phyloP scores from a whole-genome alignment of 768 basidiomycete genomes.

The Tylopilus felleus region DNA sequence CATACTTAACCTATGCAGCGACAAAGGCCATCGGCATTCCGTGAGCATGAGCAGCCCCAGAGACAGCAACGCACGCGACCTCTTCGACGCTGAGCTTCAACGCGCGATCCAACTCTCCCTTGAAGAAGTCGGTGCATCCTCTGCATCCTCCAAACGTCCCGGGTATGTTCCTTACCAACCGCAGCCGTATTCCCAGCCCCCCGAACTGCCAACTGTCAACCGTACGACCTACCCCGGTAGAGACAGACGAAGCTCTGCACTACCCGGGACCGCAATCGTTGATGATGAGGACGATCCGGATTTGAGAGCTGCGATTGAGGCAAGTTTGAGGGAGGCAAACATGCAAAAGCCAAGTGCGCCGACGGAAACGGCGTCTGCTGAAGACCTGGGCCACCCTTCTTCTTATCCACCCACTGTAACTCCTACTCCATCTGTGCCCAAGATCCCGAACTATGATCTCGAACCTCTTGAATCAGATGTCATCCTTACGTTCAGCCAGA shows the following conservation, averaged over 20 bases:
- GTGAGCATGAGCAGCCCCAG: conserved; percentile 52
- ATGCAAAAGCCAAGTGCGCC: conserved; percentile 81
- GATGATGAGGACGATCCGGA: conserved; percentile 91
- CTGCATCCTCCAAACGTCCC: conserved; percentile 46
- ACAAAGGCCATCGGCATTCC: conserved; percentile 53
- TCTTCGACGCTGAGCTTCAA: conserved; percentile 85
- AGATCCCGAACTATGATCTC: conserved; percentile 76
- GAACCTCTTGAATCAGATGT: conserved; percentile 78
- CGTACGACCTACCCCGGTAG: conserved; percentile 44
- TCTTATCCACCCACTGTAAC: conserved; percentile 41
- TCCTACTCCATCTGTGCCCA: conserved; percentile 40
- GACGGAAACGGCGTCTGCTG: conserved; percentile 52
- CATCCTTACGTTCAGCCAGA: conserved; percentile 88
- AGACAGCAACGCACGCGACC: conserved; percentile 55
- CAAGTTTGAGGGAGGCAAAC: conserved; percentile 81
- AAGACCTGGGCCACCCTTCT: conserved; percentile 46
- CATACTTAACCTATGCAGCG: conserved; percentile 23
- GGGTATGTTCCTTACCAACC: conserved; percentile 69
- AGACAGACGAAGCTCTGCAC: conserved; percentile 14
- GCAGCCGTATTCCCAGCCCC: conserved; percentile 42
- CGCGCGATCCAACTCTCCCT: conserved; percentile 91
- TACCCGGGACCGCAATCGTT: conserved; percentile 22
- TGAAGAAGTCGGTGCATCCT: conserved; percentile 60
- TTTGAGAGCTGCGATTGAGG: conserved; percentile 90
- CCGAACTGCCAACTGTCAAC: conserved; percentile 66